These are phyloP conservation scores for Alternaria alternata DNA, from an alignment of 2,329 filamentous ascomycete species.

Conservation along the genomic window DNA sequence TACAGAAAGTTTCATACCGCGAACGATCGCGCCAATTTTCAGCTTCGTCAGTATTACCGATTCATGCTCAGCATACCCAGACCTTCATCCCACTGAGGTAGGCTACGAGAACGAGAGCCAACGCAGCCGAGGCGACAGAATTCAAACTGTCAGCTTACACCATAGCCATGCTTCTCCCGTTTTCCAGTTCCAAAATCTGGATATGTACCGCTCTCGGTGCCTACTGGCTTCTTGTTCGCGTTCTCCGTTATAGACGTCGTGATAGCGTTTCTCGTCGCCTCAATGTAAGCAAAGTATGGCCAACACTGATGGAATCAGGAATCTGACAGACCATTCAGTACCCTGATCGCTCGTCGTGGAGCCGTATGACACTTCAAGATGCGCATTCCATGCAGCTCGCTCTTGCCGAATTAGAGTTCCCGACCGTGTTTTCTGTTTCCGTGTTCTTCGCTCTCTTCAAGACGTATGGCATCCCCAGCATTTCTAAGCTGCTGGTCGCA, in stretches of 20 bases:
- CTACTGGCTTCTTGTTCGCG: background rate
- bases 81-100: too few relatives aligned
- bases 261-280: background rate
- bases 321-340: background rate
- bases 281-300: background rate
- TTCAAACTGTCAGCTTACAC: too few relatives aligned
- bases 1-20: too few relatives aligned
- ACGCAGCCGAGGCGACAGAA: too few relatives aligned
- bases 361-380: background rate
- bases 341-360: background rate
- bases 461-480: slow-evolving; percentile 50
- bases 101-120: too few relatives aligned
- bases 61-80: too few relatives aligned
- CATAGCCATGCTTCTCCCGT: too few relatives aligned
- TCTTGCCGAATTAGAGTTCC: background rate
- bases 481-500: slow-evolving; percentile 46
- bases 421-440: background rate
- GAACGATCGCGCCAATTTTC: too few relatives aligned
- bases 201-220: background rate
- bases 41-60: too few relatives aligned
- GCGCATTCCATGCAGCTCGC: background rate
- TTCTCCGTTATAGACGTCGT: background rate
- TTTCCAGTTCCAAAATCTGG: too few relatives aligned
- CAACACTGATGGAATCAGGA: background rate
- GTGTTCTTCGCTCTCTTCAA: slow-evolving; percentile 19